Evolutionary conservation across 768 basidiomycete genomes (phyloP).

Genomic region (Lactifluus pinguis): DNA sequence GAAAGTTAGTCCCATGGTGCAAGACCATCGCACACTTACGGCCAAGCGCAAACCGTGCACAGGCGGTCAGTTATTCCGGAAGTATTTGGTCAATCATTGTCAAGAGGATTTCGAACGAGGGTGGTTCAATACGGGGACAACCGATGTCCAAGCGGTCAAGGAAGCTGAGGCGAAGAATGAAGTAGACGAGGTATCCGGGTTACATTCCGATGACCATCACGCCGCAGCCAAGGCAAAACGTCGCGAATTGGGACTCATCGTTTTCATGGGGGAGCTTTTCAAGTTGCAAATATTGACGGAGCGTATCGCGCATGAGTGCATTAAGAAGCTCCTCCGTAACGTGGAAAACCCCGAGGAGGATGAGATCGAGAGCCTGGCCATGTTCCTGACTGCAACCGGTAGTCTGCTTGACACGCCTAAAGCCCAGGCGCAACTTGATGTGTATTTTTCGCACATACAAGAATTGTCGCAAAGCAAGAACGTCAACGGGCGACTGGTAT

Average conservation of each 20-base stretch:
- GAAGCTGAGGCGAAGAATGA: slow-evolving; percentile 28
- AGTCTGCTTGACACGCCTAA: slow-evolving; percentile 70
- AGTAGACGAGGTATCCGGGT: slow-evolving; percentile 47
- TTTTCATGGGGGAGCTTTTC: slow-evolving; percentile 97
- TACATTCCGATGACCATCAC: slow-evolving; percentile 95
- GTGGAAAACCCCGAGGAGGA: slow-evolving; percentile 95
- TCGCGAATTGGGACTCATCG: slow-evolving; percentile 91
- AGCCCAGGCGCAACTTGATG: slow-evolving; percentile 78
- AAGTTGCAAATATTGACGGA: slow-evolving; percentile 96
- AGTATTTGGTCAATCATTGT: slow-evolving; percentile 93
- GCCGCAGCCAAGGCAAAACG: slow-evolving; percentile 95
- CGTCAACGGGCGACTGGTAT: slow-evolving; percentile 81
- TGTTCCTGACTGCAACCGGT: slow-evolving; percentile 88
- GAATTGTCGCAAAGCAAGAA: slow-evolving; percentile 65
- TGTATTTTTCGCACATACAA: slow-evolving; percentile 89
- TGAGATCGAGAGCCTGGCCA: slow-evolving; percentile 94
- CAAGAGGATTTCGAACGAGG: slow-evolving; percentile 97
- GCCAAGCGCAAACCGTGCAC: slow-evolving; percentile 76
- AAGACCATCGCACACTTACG: slow-evolving; percentile 72
- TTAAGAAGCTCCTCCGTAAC: slow-evolving; percentile 90
- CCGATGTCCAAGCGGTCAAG: slow-evolving; percentile 70
- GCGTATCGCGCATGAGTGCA: slow-evolving; percentile 97
- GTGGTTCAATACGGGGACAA: slow-evolving; percentile 82
- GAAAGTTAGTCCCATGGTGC: slow-evolving; percentile 76
- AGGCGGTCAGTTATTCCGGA: slow-evolving; percentile 92